These are phyloP conservation scores for Penicillium pancosmium DNA, from an alignment of 495 filamentous ascomycete genomes.

Conservation along the genomic window DNA sequence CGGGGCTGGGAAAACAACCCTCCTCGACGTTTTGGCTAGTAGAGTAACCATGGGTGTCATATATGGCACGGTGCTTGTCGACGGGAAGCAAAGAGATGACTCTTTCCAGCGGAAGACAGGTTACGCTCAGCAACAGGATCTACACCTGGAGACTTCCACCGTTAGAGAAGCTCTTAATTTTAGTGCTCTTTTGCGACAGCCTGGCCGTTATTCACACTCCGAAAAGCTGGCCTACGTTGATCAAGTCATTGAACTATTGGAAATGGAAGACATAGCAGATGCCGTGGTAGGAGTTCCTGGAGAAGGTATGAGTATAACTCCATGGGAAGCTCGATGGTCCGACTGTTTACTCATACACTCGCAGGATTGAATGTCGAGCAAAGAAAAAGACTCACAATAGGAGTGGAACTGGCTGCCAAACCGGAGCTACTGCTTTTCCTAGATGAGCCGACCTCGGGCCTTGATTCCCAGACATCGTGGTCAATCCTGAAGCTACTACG, in stretches of 20 bases:
- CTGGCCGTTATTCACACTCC: conserved; percentile 60
- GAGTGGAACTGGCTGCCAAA: conserved; percentile 65
- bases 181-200: conserved; percentile 81
- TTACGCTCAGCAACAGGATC: conserved; percentile 92
- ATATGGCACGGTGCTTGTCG: conserved; percentile 81
- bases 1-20: conserved; percentile 65
- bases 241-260: conserved; percentile 85
- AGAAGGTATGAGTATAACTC: conserved; percentile 55
- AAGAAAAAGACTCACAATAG: conserved; percentile 64
- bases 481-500: background rate
- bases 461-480: conserved; percentile 56
- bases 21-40: conserved; percentile 61
- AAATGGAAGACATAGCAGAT: conserved; percentile 86
- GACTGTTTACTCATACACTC: background rate
- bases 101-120: conserved; percentile 91
- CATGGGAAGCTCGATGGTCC: background rate
- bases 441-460: conserved; percentile 73
- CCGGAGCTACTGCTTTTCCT: conserved; percentile 68
- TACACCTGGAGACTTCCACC: conserved; percentile 80
- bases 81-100: conserved; percentile 71
- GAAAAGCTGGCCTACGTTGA: conserved; percentile 89
- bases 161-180: conserved; percentile 83
- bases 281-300: conserved; percentile 86
- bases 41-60: conserved; percentile 86
- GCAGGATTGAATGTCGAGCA: conserved; percentile 64